phyloP scores from a whole-genome alignment of 106 monocot species.

The Hemerocallis citrina region DNA sequence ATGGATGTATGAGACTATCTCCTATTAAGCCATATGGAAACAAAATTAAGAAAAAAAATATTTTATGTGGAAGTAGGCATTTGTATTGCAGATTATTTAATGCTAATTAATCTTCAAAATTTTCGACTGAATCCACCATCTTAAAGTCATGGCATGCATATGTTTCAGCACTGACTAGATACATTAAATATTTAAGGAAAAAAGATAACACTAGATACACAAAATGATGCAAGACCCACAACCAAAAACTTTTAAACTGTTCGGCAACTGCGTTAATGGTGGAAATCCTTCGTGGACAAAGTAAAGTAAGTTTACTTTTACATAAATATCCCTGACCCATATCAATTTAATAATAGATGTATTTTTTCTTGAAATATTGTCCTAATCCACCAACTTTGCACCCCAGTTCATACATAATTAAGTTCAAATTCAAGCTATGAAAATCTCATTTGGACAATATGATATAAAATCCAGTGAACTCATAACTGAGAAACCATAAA shows the following conservation, averaged over 20 bases:
- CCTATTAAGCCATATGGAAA: too few relatives aligned
- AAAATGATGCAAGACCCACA: too few relatives aligned
- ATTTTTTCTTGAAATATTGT: neutral
- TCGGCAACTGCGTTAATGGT: neutral
- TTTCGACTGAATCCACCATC: conserved; percentile 2
- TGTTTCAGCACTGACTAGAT: conserved; percentile 4
- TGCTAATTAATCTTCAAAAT: neutral
- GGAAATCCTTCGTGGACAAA: neutral
- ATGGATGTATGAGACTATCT: too few relatives aligned
- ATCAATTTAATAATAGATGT: neutral
- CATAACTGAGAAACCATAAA: too few relatives aligned
- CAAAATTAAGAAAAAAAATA: too few relatives aligned
- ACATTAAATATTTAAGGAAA: too few relatives aligned
- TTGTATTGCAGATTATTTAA: too few relatives aligned
- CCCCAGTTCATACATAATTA: neutral
- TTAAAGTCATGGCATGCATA: conserved; percentile 2
- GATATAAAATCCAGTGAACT: too few relatives aligned
- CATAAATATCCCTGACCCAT: neutral
- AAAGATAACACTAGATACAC: too few relatives aligned
- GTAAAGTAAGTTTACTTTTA: conserved; percentile 1
- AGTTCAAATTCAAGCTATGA: neutral
- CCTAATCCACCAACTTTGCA: neutral
- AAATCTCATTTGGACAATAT: too few relatives aligned
- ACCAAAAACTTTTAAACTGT: conserved; percentile 3
- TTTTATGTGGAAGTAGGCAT: too few relatives aligned